phyloP scores from a whole-genome alignment of 108 stramenopile species.

The Cyclostephanos tholiformis region DNA sequence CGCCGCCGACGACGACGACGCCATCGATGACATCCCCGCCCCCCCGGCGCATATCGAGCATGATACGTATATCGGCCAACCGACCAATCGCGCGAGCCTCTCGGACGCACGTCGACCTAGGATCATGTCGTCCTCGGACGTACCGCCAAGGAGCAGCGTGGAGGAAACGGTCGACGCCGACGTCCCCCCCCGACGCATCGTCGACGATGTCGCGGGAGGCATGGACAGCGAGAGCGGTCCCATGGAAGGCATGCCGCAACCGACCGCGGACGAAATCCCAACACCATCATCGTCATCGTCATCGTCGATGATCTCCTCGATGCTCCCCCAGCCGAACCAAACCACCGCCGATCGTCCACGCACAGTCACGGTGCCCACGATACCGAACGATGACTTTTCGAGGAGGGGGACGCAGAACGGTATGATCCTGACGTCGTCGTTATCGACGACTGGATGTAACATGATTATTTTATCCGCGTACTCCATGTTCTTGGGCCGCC shows the following conservation, averaged over 20 bases:
- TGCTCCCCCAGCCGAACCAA: conserved; percentile 73
- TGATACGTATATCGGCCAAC: conserved; percentile 72
- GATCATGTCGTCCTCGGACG: conserved; percentile 66
- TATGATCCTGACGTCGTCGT: conserved; percentile 15
- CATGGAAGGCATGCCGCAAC: conserved; percentile 57
- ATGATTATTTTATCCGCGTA: no score
- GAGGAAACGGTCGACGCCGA: conserved; percentile 28
- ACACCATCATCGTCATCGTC: conserved; percentile 10
- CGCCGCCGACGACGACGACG: no score
- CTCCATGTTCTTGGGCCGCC: no score
- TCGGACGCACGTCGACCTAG: conserved; percentile 66
- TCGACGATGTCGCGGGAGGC: conserved; percentile 45
- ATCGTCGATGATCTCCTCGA: conserved; percentile 7
- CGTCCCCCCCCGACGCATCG: conserved; percentile 9
- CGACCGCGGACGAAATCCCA: not conserved
- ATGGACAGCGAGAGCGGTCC: conserved; percentile 67
- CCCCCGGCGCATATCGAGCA: conserved; percentile 53
- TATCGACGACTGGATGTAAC: not conserved
- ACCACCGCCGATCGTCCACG: conserved; percentile 64
- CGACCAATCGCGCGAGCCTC: conserved; percentile 53
- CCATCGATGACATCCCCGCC: not conserved
- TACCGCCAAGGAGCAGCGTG: conserved; percentile 71
- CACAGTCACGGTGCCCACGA: conserved; percentile 69
- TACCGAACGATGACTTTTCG: conserved; percentile 30
- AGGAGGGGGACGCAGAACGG: conserved; percentile 31